Conservation (phyloP, 768 basidiomycete genomes). For the Coprinellus aureogranulatus region DNA sequence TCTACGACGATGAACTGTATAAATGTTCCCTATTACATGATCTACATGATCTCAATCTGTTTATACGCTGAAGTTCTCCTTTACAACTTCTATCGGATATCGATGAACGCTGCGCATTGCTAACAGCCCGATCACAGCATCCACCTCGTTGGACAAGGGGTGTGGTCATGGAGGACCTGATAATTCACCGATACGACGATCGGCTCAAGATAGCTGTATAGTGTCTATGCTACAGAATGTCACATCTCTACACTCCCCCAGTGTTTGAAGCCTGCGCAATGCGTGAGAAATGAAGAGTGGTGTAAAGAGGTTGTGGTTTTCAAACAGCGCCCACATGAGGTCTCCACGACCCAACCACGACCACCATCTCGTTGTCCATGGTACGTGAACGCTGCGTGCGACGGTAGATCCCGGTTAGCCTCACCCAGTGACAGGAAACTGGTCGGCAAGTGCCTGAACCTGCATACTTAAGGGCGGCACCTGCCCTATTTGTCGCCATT, state of each 20-base stretch:
- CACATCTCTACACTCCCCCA: background rate
- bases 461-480: background rate
- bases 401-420: background rate
- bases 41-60: slow-evolving; percentile 21
- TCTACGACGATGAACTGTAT: slow-evolving; percentile 37
- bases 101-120: too few relatives aligned
- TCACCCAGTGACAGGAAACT: background rate
- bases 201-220: too few relatives aligned
- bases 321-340: too few relatives aligned
- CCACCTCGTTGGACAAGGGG: too few relatives aligned
- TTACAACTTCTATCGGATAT: too few relatives aligned
- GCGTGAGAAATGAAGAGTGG: background rate
- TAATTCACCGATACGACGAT: too few relatives aligned
- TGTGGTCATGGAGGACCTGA: too few relatives aligned
- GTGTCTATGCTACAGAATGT: too few relatives aligned
- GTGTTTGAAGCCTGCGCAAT: background rate
- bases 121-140: too few relatives aligned
- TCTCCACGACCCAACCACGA: too few relatives aligned
- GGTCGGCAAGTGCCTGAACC: background rate
- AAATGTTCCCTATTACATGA: slow-evolving; percentile 69
- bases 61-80: slow-evolving; percentile 33
- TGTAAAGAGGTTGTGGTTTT: too few relatives aligned
- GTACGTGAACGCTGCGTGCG: background rate
- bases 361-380: too few relatives aligned
- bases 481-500: background rate